Percentiles rank a stretch among this genome's conserved stretches.
Evolutionary conservation across 352 stramenopile species (phyloP).

Genomic region (Phytophthora pisi): DNA sequence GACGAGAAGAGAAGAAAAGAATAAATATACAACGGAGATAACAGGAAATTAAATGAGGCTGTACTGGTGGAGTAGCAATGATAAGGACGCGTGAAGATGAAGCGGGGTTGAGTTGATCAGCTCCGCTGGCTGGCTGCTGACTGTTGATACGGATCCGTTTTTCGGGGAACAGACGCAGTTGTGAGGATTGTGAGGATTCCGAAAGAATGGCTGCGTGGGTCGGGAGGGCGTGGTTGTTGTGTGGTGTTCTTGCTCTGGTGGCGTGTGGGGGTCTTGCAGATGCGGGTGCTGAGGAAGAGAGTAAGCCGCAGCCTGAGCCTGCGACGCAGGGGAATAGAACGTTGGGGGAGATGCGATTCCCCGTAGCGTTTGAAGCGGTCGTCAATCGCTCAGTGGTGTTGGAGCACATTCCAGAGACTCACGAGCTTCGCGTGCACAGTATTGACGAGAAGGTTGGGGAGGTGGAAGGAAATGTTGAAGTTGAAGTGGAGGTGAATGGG

Average conservation of each 20-base stretch:
- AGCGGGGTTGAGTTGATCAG: neutral
- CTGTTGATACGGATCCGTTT: constrained; percentile 11
- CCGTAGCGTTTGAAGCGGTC: constrained; percentile 35
- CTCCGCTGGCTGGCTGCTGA: neutral
- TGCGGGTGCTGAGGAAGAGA: neutral
- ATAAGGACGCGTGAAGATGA: no score
- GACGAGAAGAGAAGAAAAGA: neutral
- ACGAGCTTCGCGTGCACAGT: constrained; percentile 29
- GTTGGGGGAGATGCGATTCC: constrained; percentile 32
- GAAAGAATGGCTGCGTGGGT: neutral
- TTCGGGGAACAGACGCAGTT: constrained; percentile 21
- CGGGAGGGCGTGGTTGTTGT: constrained; percentile 7
- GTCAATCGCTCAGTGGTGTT: constrained; percentile 34
- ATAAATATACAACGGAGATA: neutral
- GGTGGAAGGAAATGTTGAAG: constrained; percentile 1
- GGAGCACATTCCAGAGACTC: constrained; percentile 29
- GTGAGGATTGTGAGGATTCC: constrained; percentile 19
- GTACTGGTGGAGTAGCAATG: neutral
- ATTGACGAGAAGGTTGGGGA: constrained; percentile 17
- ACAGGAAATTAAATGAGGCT: neutral
- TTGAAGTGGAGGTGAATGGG: constrained; percentile 12
- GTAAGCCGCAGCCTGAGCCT: neutral
- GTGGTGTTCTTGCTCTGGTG: constrained; percentile 6
- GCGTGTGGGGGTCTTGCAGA: neutral
- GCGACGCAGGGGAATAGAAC: neutral